Evolutionary conservation across 352 stramenopile species (phyloP).

Genomic region (Peronospora farinosa): DNA sequence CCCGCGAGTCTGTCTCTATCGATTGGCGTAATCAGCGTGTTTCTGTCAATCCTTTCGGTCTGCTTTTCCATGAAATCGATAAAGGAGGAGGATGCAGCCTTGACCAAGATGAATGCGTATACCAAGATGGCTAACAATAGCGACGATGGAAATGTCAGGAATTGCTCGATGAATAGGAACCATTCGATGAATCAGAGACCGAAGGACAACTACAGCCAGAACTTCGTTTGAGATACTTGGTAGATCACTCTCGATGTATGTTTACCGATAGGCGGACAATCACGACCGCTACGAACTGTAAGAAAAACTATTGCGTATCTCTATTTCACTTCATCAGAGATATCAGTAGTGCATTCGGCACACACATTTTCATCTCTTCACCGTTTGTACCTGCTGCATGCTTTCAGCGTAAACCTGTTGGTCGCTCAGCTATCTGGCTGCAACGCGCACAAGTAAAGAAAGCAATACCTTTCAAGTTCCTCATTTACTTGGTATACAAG

Average conservation of each 20-base stretch:
- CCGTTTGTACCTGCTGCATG: no score
- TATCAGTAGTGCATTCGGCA: no score
- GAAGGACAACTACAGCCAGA: conserved; percentile 55
- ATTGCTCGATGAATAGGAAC: conserved; percentile 1
- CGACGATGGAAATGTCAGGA: conserved; percentile 9
- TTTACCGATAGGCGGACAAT: conserved; percentile 14
- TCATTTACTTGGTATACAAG: no score
- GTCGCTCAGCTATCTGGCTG: no score
- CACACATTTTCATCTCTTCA: no score
- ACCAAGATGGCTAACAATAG: conserved; percentile 26
- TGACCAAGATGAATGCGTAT: conserved; percentile 23
- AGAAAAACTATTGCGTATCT: conserved; percentile 11
- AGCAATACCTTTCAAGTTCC: no score
- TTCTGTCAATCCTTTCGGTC: conserved; percentile 29
- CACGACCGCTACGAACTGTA: no score
- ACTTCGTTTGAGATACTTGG: conserved; percentile 38
- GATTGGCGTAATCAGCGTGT: conserved; percentile 24
- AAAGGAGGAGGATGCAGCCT: conserved; percentile 22
- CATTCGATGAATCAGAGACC: conserved; percentile 20
- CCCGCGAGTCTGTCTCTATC: conserved; percentile 41
- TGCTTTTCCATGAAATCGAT: conserved; percentile 26
- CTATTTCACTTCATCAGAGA: neutral
- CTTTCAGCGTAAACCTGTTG: no score
- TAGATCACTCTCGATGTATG: no score
- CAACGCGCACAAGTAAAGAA: no score